Percentiles rank a stretch among this genome's conserved stretches.
Evolutionary conservation across 139 green algal species (phyloP).

Genomic region (Coccomyxa sp.): DNA sequence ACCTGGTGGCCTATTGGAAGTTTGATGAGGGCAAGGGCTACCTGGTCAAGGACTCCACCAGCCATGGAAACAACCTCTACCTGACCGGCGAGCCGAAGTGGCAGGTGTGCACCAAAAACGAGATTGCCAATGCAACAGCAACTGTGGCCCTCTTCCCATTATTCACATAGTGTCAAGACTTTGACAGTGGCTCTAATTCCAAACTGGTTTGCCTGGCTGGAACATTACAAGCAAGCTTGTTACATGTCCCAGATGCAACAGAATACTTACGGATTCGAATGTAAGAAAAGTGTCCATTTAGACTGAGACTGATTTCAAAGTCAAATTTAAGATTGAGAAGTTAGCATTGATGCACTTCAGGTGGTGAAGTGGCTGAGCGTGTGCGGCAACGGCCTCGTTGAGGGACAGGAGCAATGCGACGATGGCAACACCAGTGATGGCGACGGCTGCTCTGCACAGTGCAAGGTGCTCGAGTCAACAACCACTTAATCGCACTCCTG

Average conservation of each 20-base stretch:
- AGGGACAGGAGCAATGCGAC: constrained; percentile 82
- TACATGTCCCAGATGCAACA: no score
- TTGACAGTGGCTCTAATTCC: no score
- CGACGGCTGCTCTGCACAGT: constrained; percentile 67
- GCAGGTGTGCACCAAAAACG: constrained; percentile 37
- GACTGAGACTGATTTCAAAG: no score
- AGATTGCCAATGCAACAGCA: no score
- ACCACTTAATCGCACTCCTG: not conserved
- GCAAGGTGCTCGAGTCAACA: constrained; percentile 32
- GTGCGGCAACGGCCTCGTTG: constrained; percentile 79
- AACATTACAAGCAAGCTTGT: no score
- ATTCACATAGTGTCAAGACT: no score
- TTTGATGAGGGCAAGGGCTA: constrained; percentile 79
- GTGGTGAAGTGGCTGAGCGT: constrained; percentile 64
- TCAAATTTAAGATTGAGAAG: no score
- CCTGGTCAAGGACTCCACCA: constrained; percentile 65
- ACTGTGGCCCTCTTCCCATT: no score
- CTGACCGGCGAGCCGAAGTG: constrained; percentile 54
- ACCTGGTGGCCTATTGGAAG: constrained; percentile 80
- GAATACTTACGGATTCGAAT: no score
- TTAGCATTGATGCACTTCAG: constrained; percentile 2
- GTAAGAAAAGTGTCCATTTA: no score
- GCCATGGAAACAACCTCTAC: constrained; percentile 66
- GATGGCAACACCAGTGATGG: constrained; percentile 58
- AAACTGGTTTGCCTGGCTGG: no score